phyloP scores from a whole-genome alignment of 495 filamentous ascomycete species.

The Glutinoglossum americanum region DNA sequence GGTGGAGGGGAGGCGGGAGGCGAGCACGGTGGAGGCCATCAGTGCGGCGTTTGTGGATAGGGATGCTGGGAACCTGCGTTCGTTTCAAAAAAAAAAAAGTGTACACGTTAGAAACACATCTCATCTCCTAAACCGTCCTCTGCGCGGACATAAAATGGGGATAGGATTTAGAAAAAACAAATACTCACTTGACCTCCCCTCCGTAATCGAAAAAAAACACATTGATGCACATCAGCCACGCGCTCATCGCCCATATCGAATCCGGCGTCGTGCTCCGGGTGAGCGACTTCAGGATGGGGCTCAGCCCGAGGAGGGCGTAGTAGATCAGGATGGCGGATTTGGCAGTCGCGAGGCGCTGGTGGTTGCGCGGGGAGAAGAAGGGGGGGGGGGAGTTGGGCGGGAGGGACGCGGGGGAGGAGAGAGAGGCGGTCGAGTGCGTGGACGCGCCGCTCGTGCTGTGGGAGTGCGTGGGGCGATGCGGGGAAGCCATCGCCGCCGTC shows the following conservation, averaged over 20 bases:
- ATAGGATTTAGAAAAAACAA: too few species aligned
- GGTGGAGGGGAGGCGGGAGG: slow-evolving; percentile 65
- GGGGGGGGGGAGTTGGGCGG: neutral
- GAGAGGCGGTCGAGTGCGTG: neutral
- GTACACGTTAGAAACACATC: neutral
- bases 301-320: slow-evolving; percentile 71
- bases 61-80: slow-evolving; percentile 48
- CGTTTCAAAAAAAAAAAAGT: too few species aligned
- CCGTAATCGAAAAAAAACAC: slow-evolving; percentile 96
- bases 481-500: slow-evolving; percentile 2
- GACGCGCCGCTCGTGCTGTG: slow-evolving; percentile 6
- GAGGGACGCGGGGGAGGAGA: too few species aligned
- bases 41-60: slow-evolving; percentile 87
- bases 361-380: slow-evolving; percentile 34
- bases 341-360: slow-evolving; percentile 45
- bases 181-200: slow-evolving; percentile 38
- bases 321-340: slow-evolving; percentile 93
- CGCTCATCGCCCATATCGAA: slow-evolving; percentile 90
- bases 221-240: slow-evolving; percentile 83
- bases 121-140: too few species aligned
- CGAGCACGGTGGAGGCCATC: slow-evolving; percentile 85
- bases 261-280: slow-evolving; percentile 77
- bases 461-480: neutral
- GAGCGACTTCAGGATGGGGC: slow-evolving; percentile 83
- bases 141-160: too few species aligned